These are phyloP conservation scores for Aspergillus awamori DNA, from an alignment of 2,329 filamentous ascomycete genomes.

Conservation along the genomic window DNA sequence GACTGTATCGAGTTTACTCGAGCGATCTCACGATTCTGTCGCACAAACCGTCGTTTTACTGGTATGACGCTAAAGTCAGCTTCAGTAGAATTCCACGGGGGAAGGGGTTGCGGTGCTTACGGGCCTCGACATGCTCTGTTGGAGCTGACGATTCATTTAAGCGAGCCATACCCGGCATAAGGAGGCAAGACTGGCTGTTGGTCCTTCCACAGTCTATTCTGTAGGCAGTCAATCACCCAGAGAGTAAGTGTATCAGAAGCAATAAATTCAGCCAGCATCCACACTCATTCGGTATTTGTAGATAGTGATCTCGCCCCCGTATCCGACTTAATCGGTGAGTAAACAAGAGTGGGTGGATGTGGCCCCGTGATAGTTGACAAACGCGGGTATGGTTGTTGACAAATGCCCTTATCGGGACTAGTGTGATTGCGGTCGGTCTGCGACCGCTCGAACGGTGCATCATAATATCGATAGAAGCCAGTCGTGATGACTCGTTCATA, in stretches of 20 bases:
- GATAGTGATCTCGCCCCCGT: not conserved
- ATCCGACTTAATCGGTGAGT: not conserved
- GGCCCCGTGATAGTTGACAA: not conserved
- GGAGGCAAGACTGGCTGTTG: not conserved
- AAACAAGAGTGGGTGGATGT: constrained; percentile 13
- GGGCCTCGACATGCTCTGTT: constrained; percentile 51
- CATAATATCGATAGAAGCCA: too few relatives aligned
- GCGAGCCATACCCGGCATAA: constrained; percentile 50
- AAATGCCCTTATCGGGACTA: constrained; percentile 40
- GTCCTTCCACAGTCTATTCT: not conserved
- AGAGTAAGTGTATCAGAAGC: too few relatives aligned
- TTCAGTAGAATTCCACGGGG: not conserved
- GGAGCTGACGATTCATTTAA: constrained; percentile 51
- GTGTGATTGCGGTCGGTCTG: constrained; percentile 11
- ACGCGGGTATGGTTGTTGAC: constrained; percentile 37
- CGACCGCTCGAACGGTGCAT: not conserved
- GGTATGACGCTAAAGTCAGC: constrained; percentile 1
- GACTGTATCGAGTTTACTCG: constrained; percentile 66
- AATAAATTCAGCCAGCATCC: not conserved
- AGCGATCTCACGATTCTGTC: constrained; percentile 69
- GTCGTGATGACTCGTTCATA: too few relatives aligned
- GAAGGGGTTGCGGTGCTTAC: constrained; percentile 37
- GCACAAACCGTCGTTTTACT: constrained; percentile 67
- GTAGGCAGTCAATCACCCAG: not conserved
- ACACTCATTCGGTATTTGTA: not conserved